phyloP scores from a whole-genome alignment of 2,329 filamentous ascomycete genomes.

The Verticillium nonalfalfae region DNA sequence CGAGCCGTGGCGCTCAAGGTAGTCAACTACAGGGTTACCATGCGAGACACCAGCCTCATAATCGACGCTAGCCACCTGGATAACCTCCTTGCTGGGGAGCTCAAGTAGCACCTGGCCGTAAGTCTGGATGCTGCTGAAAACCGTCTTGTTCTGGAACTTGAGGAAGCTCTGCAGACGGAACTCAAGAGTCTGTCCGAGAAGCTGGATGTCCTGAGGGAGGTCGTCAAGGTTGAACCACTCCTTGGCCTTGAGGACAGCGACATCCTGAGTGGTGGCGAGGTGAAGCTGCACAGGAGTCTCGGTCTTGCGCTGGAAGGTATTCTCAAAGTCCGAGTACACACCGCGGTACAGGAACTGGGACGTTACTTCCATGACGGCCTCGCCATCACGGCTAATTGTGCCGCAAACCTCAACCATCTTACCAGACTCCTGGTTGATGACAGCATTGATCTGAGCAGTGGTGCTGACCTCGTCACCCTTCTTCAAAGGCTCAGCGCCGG shows the following conservation, averaged over 20 bases:
- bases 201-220: slow-evolving; percentile 64
- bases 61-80: slow-evolving; percentile 94
- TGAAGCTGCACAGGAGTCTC: slow-evolving; percentile 95
- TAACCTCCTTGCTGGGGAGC: slow-evolving; percentile 92
- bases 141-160: slow-evolving; percentile 88
- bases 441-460: slow-evolving; percentile 91
- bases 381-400: slow-evolving; percentile 77
- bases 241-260: slow-evolving; percentile 91
- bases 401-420: slow-evolving; percentile 99
- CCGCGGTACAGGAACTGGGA: slow-evolving; percentile 98
- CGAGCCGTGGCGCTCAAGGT: slow-evolving; percentile 83
- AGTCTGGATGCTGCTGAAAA: slow-evolving; percentile 89
- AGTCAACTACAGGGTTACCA: slow-evolving; percentile 95
- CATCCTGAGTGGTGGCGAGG: slow-evolving; percentile 79
- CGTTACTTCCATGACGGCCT: slow-evolving; percentile 95
- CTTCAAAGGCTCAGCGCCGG: slow-evolving; percentile 88
- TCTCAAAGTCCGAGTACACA: slow-evolving; percentile 87
- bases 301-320: slow-evolving; percentile 96
- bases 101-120: slow-evolving; percentile 89
- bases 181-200: slow-evolving; percentile 86
- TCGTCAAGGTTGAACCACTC: slow-evolving; percentile 91
- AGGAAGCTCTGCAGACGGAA: slow-evolving; percentile 93
- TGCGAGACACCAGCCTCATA: slow-evolving; percentile 89
- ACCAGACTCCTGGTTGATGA: slow-evolving; percentile 95
- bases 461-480: slow-evolving; percentile 91